These are phyloP conservation scores for Ceratobasidium sp. DNA, from an alignment of 1,284 basidiomycete genomes.

Conservation along the genomic window DNA sequence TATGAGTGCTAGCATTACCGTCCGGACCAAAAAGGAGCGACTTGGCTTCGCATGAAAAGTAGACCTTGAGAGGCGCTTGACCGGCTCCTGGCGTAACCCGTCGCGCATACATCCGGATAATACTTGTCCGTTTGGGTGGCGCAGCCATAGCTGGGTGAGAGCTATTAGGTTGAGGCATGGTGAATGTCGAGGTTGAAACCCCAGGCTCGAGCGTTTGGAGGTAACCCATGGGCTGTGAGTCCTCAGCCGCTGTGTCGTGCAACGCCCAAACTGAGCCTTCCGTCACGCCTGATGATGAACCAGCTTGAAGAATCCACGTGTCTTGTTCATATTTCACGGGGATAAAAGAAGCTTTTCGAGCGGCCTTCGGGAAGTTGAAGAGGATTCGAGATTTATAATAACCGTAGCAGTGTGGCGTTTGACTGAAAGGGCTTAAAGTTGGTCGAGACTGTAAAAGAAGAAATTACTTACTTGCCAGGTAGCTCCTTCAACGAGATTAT, in stretches of 20 bases:
- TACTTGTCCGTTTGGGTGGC: no score
- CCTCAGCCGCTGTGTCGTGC: conserved; percentile 73
- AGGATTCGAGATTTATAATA: conserved; percentile 65
- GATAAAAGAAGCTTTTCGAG: conserved; percentile 63
- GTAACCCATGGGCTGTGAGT: conserved; percentile 48
- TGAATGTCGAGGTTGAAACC: no score
- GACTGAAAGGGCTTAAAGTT: conserved; percentile 52
- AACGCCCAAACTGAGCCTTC: conserved; percentile 66
- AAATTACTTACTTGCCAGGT: no score
- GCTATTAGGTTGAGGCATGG: no score
- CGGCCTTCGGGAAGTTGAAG: conserved; percentile 70
- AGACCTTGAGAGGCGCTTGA: conserved; percentile 11
- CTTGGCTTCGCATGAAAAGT: conserved; percentile 28
- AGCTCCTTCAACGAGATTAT: conserved; percentile 53
- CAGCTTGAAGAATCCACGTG: conserved; percentile 65
- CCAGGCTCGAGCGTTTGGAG: neutral
- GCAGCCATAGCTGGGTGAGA: no score
- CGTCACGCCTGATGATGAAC: conserved; percentile 71
- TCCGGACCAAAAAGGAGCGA: no score
- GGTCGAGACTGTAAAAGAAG: no score
- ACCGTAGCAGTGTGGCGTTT: conserved; percentile 69
- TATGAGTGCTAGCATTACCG: neutral
- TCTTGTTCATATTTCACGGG: conserved; percentile 59
- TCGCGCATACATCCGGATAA: conserved; percentile 25
- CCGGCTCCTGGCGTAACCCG: conserved; percentile 16